Evolutionary conservation across 306 rosid genomes (phyloP).

Genomic region (Acacia melanoxylon): DNA sequence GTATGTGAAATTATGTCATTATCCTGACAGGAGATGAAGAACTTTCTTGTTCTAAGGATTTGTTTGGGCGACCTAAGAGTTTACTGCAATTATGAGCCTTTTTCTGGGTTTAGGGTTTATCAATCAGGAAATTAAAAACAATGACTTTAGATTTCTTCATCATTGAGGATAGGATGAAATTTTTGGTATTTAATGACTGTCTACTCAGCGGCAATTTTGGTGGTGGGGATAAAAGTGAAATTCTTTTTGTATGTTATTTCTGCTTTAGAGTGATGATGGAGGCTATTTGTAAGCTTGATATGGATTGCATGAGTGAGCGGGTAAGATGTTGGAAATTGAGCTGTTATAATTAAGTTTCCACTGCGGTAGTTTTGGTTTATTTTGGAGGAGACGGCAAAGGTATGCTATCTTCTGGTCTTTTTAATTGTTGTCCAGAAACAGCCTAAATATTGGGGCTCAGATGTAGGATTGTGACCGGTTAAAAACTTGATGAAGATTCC

Average conservation of each 20-base stretch:
- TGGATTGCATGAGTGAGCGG: neutral
- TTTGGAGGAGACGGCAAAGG: neutral
- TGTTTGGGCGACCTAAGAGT: neutral
- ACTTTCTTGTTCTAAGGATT: neutral
- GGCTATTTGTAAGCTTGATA: neutral
- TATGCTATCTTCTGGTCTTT: neutral
- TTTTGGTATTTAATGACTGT: neutral
- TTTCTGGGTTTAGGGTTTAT: neutral
- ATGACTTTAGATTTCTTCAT: neutral
- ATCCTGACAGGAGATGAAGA: neutral
- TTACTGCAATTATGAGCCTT: neutral
- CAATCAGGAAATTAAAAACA: neutral
- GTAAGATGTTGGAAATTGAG: neutral
- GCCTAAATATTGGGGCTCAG: neutral
- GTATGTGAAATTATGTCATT: neutral
- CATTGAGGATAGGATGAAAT: neutral
- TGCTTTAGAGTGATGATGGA: conserved; percentile 13
- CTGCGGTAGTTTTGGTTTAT: neutral
- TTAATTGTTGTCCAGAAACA: neutral
- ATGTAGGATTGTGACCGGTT: conserved; percentile 4
- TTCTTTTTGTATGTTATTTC: neutral
- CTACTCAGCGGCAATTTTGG: neutral
- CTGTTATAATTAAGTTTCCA: neutral
- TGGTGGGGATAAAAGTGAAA: neutral
- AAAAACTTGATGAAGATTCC: conserved; percentile 39